Evolutionary conservation across 306 rosid genomes (phyloP).

Genomic region (Urtica urens): DNA sequence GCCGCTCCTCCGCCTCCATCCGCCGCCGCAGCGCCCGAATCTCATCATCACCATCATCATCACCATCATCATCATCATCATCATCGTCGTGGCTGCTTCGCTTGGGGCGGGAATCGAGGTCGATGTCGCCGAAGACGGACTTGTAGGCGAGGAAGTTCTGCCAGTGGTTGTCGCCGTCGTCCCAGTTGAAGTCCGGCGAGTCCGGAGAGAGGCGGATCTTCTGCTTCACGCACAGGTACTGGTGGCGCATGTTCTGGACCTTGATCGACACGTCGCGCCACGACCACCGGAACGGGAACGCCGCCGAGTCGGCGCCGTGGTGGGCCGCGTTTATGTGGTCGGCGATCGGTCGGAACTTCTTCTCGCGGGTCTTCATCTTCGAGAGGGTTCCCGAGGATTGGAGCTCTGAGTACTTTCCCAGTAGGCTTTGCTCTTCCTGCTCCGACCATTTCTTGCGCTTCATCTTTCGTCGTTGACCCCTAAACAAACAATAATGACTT

Average conservation of each 20-base stretch:
- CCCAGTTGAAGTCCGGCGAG: conserved; percentile 73
- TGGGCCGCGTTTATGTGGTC: conserved; percentile 71
- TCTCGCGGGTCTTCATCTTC: conserved; percentile 88
- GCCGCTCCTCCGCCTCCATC: conserved; percentile 26
- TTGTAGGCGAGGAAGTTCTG: conserved; percentile 72
- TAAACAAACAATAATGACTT: no score
- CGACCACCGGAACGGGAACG: conserved; percentile 83
- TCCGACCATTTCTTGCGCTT: conserved; percentile 98
- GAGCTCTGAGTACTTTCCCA: conserved; percentile 63
- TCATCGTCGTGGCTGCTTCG: not conserved
- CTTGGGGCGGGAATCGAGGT: not conserved
- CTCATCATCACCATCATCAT: conserved; percentile 25
- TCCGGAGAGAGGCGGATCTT: conserved; percentile 61
- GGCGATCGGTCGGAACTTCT: conserved; percentile 89
- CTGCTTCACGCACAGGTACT: conserved; percentile 89
- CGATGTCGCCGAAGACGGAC: conserved; percentile 74
- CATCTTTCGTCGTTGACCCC: conserved; percentile 22
- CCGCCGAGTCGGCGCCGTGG: conserved; percentile 46
- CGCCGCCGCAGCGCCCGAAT: conserved; percentile 32
- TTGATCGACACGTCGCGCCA: conserved; percentile 98
- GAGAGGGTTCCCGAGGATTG: conserved; percentile 47
- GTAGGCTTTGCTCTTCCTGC: conserved; percentile 68
- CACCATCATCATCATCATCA: not conserved
- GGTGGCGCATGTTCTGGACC: conserved; percentile 97
- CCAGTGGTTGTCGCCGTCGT: conserved; percentile 88